Conservation (phyloP, 768 basidiomycete species). For the Boletus fagicola region DNA sequence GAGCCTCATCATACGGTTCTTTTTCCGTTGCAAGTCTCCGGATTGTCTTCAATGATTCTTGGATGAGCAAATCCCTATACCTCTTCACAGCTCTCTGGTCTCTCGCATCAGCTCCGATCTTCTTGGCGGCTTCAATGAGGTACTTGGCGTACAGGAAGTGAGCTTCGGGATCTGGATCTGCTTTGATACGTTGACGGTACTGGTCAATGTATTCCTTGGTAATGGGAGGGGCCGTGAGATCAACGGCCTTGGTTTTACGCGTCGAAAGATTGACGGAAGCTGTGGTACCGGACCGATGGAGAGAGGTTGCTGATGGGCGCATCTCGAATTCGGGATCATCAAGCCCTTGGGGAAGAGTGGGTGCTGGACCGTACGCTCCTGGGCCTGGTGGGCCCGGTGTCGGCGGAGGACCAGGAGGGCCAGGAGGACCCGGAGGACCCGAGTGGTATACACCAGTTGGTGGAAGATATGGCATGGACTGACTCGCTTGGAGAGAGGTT, state of each 20-base stretch:
- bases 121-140: constrained; percentile 95
- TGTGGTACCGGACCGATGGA: constrained; percentile 58
- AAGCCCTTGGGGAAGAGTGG: constrained; percentile 31
- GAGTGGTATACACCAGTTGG: constrained; percentile 28
- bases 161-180: constrained; percentile 96
- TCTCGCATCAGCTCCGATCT: constrained; percentile 69
- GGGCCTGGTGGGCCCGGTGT: constrained; percentile 17
- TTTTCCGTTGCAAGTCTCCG: constrained; percentile 91
- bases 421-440: constrained; percentile 20
- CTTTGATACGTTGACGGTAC: constrained; percentile 95
- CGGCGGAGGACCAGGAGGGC: constrained; percentile 17
- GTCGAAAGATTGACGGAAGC: constrained; percentile 56
- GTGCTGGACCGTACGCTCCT: constrained; percentile 20
- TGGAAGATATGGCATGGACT: constrained; percentile 34
- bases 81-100: constrained; percentile 85
- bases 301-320: constrained; percentile 41
- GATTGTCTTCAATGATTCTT: constrained; percentile 88
- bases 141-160: constrained; percentile 99
- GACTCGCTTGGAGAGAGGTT: constrained; percentile 27
- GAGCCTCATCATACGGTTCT: constrained; percentile 91
- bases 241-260: constrained; percentile 76
- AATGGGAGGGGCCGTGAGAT: constrained; percentile 79
- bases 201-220: constrained; percentile 97
- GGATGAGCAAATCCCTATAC: constrained; percentile 84
- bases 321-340: constrained; percentile 54